Evolutionary conservation across 805 yeast genomes (phyloP), one percentile per base, ranked within the genome.

Genomic region (Brettanomyces custersianus): DNA sequence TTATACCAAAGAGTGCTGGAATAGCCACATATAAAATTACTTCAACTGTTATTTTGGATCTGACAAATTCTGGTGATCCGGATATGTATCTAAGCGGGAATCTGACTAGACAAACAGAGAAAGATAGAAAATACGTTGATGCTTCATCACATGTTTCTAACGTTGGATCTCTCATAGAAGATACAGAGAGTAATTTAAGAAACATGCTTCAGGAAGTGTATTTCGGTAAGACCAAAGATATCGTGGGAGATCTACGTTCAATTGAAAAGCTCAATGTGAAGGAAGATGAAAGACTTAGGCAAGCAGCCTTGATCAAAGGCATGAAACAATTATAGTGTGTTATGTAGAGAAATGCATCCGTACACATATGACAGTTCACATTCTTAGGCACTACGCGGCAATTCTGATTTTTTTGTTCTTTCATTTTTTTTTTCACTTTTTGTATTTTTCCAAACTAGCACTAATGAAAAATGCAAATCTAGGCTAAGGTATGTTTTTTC

Each of bases 211-310:
- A 90, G 57, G 95, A 86, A 44, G 96, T 90, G 20, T 90, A 90
- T 57, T 90, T 90, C 54, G 96, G 94, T 49, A 90, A 90, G 64
- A 84, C 95, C 15, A 77, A 84, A 51, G 96, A 90, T 52, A 80
- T 92, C 34, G 66, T 88, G 31, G 79, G 82, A 20, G 87, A 80
- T 45, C 61, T 79, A 27, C 70, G 86, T 54, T 70, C 64, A 2
- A 62, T 45, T 45, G 62, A 50, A 27, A 47, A 57, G 18, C 42
- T 66, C 25, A 51, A 62, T 11, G 57, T 55, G 4, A 55, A 61
- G 26, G 40, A 52, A 15, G 62, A 55, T 17, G 74, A 67, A 35
- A 55, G 51, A 38, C 43, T 48, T 35, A 59, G 54, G 38, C 74
- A 70, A 34, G 48, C 60, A 23, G 66, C 63, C 34, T 55, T 70